Conservation (phyloP, 257 asterid genomes). For the Linderniella brevidens region DNA sequence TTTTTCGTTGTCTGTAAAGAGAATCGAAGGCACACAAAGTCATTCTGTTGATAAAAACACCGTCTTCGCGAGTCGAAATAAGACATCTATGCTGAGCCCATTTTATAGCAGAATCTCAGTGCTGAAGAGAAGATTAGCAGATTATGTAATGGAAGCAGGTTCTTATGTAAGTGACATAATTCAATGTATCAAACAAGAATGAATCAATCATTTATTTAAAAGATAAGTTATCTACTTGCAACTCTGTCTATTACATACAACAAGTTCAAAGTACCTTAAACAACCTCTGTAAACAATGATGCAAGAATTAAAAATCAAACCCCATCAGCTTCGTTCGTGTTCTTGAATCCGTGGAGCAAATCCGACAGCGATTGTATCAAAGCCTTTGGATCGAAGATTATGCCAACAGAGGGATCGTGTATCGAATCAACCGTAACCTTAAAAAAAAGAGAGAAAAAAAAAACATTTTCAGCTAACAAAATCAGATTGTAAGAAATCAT, state of each 20-base stretch:
- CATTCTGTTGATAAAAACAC: not conserved
- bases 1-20: constrained; percentile 15
- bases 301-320: too few relatives aligned
- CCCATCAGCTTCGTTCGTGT: constrained; percentile 8
- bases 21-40: constrained; percentile 3
- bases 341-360: constrained; percentile 21
- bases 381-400: constrained; percentile 59
- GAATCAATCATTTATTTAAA: too few relatives aligned
- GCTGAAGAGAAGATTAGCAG: too few relatives aligned
- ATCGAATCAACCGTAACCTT: constrained; percentile 71
- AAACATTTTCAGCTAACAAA: not conserved
- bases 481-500: not conserved
- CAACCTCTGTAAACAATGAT: constrained; percentile 4
- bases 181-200: too few relatives aligned
- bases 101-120: too few relatives aligned
- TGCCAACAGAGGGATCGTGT: constrained; percentile 42
- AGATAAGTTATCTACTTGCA: too few relatives aligned
- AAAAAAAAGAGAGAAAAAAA: constrained; percentile 10
- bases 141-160: too few relatives aligned
- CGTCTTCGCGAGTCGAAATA: too few relatives aligned
- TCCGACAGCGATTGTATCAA: constrained; percentile 46
- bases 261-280: not conserved
- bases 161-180: too few relatives aligned
- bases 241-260: not conserved
- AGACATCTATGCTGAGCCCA: too few relatives aligned